These are phyloP conservation scores for Trypanosoma grayi DNA, from an alignment of 208 protist genomes.

Conservation along the genomic window DNA sequence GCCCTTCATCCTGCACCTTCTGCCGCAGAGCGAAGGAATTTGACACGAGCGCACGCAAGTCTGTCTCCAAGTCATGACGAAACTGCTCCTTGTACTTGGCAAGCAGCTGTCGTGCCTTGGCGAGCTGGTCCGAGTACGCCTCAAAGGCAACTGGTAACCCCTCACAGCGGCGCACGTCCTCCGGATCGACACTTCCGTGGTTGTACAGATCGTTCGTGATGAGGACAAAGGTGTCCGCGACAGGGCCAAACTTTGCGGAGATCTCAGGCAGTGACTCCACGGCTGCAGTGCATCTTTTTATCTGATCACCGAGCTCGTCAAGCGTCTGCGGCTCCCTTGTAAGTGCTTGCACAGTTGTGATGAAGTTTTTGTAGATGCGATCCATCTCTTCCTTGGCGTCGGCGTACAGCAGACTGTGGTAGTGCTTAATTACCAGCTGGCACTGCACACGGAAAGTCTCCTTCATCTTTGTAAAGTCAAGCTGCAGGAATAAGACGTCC, in stretches of 20 bases:
- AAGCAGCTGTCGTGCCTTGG: slow-evolving; percentile 79
- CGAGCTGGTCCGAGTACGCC: slow-evolving; percentile 84
- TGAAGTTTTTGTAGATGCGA: slow-evolving; percentile 88
- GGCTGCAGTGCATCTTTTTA: slow-evolving; percentile 80
- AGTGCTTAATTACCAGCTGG: slow-evolving; percentile 94
- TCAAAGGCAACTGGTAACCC: slow-evolving; percentile 85
- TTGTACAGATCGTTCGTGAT: slow-evolving; percentile 88
- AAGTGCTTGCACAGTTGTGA: slow-evolving; percentile 68
- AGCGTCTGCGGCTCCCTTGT: slow-evolving; percentile 89
- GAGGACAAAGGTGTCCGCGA: slow-evolving; percentile 94
- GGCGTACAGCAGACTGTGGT: slow-evolving; percentile 94
- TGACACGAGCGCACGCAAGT: slow-evolving; percentile 84
- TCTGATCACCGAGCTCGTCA: slow-evolving; percentile 91
- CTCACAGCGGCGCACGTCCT: slow-evolving; percentile 87
- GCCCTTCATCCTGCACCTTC: slow-evolving; percentile 85
- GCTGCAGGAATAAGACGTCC: slow-evolving; percentile 93
- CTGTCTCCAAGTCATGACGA: slow-evolving; percentile 90
- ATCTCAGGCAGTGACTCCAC: slow-evolving; percentile 78
- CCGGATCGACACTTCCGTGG: slow-evolving; percentile 63
- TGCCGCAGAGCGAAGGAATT: slow-evolving; percentile 78
- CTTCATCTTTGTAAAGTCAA: slow-evolving; percentile 97
- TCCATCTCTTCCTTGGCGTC: slow-evolving; percentile 92
- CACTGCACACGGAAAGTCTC: slow-evolving; percentile 94
- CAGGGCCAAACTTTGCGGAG: slow-evolving; percentile 89
- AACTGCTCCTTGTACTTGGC: slow-evolving; percentile 95